These are phyloP conservation scores for Narthecium ossifragum DNA, from an alignment of 106 monocot genomes.

Conservation along the genomic window DNA sequence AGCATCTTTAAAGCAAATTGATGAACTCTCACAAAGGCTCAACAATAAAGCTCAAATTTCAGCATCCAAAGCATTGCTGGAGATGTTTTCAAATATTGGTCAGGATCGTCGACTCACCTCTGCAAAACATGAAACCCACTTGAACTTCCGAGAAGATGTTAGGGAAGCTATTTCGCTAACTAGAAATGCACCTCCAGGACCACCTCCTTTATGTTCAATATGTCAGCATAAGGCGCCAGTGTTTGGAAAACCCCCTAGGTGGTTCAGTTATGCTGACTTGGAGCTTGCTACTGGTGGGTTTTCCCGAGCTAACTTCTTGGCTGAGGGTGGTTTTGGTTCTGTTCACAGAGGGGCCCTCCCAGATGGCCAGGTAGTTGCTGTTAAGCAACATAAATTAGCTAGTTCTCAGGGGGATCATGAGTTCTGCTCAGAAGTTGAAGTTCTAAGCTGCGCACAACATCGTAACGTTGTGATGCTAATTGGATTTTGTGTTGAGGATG, in stretches of 20 bases:
- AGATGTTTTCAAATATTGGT: constrained; percentile 40
- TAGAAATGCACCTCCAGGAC: constrained; percentile 46
- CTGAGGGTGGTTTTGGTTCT: constrained; percentile 90
- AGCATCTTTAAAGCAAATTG: constrained; percentile 19
- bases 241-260: constrained; percentile 80
- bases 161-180: constrained; percentile 47
- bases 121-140: too few species aligned
- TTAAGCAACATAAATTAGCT: constrained; percentile 89
- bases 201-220: constrained; percentile 86
- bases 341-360: constrained; percentile 75
- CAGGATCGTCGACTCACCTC: constrained; percentile 21
- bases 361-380: constrained; percentile 81
- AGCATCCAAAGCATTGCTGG: constrained; percentile 31
- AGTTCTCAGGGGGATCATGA: constrained; percentile 81
- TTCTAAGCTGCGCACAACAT: constrained; percentile 89
- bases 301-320: constrained; percentile 80
- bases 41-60: constrained; percentile 21
- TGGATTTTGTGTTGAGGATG: constrained; percentile 77
- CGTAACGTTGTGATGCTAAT: constrained; percentile 90
- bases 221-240: constrained; percentile 77
- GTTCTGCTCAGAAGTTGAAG: constrained; percentile 92
- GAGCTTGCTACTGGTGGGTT: constrained; percentile 73
- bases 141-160: too few species aligned
- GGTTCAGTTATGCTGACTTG: constrained; percentile 72
- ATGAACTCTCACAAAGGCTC: constrained; percentile 23